phyloP scores from a whole-genome alignment of 2,329 filamentous ascomycete species.

The Aspergillus amoenus region DNA sequence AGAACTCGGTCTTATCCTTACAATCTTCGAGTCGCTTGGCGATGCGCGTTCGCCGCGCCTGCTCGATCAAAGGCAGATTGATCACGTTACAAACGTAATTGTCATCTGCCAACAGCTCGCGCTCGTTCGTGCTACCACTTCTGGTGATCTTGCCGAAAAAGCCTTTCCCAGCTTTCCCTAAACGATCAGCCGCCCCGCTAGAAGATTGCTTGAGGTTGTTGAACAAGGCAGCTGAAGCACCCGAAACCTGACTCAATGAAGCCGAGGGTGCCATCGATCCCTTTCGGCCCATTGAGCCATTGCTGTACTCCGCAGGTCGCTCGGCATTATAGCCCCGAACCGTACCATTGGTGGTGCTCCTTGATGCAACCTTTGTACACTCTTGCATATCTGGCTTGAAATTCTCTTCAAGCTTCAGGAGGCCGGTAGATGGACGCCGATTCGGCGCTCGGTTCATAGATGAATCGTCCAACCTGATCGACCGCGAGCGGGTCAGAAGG shows the following conservation, averaged over 20 bases:
- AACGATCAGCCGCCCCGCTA: slow-evolving; percentile 69
- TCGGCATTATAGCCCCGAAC: slow-evolving; percentile 73
- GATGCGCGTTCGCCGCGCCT: slow-evolving; percentile 87
- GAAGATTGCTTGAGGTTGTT: slow-evolving; percentile 71
- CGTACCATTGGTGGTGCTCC: slow-evolving; percentile 65
- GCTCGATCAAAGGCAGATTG: slow-evolving; percentile 80
- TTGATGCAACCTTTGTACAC: slow-evolving; percentile 62
- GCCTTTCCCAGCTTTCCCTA: slow-evolving; percentile 73
- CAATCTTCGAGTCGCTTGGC: slow-evolving; percentile 85
- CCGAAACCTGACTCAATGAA: slow-evolving; percentile 51
- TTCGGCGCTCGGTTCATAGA: slow-evolving; percentile 30
- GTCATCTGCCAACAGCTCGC: slow-evolving; percentile 73
- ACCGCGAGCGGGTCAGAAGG: slow-evolving; percentile 46
- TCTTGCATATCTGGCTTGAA: slow-evolving; percentile 37
- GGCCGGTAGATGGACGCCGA: slow-evolving; percentile 40
- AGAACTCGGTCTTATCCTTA: slow-evolving; percentile 94
- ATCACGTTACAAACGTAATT: slow-evolving; percentile 83
- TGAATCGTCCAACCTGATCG: slow-evolving; percentile 44
- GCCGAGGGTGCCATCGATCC: slow-evolving; percentile 44
- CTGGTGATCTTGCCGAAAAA: slow-evolving; percentile 76
- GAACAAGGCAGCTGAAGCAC: slow-evolving; percentile 63
- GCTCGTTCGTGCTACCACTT: slow-evolving; percentile 65
- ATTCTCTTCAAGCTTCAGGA: slow-evolving; percentile 40
- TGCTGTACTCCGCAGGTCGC: slow-evolving; percentile 45
- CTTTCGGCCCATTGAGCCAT: slow-evolving; percentile 30